Evolutionary conservation across 495 filamentous ascomycete genomes (phyloP).

Genomic region (Penicillium psychrofluorescens): DNA sequence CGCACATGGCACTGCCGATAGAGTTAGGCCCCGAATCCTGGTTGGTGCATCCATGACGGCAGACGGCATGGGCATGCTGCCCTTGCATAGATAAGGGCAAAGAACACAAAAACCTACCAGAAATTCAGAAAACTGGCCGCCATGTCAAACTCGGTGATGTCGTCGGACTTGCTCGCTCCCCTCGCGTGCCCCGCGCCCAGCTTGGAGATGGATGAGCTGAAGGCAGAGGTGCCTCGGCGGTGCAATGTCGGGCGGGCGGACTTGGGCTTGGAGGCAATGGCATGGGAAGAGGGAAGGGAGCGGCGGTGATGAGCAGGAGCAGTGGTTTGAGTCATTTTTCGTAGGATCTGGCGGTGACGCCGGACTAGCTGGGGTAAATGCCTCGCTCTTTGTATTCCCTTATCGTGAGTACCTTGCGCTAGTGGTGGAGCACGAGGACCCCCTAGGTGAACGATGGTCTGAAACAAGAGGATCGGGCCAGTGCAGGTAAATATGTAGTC

Average conservation of each 20-base stretch:
- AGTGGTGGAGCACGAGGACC: constrained; percentile 26
- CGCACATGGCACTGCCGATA: constrained; percentile 50
- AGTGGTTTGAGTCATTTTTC: constrained; percentile 31
- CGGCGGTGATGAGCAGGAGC: constrained; percentile 21
- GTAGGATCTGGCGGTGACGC: constrained; percentile 2
- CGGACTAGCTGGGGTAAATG: constrained; percentile 8
- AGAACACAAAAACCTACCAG: constrained; percentile 43
- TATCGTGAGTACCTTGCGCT: constrained; percentile 16
- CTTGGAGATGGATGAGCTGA: constrained; percentile 30
- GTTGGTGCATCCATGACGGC: constrained; percentile 6
- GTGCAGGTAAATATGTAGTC: too few species aligned
- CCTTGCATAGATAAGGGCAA: constrained; percentile 15
- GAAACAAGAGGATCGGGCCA: too few species aligned
- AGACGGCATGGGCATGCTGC: constrained; percentile 12
- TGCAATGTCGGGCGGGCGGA: constrained; percentile 25
- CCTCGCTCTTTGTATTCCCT: constrained; percentile 24
- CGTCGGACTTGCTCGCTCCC: constrained; percentile 30
- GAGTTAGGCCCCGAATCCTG: constrained; percentile 10
- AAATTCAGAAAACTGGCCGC: constrained; percentile 58
- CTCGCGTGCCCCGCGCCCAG: constrained; percentile 29
- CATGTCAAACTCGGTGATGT: constrained; percentile 39
- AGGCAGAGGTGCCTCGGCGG: constrained; percentile 29
- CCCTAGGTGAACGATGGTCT: too few species aligned
- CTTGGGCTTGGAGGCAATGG: constrained; percentile 19
- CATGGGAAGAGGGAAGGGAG: constrained; percentile 27